Conservation (phyloP, 225 moss, liverwort and hornwort species). For the Pseudoscleropodium purum region DNA sequence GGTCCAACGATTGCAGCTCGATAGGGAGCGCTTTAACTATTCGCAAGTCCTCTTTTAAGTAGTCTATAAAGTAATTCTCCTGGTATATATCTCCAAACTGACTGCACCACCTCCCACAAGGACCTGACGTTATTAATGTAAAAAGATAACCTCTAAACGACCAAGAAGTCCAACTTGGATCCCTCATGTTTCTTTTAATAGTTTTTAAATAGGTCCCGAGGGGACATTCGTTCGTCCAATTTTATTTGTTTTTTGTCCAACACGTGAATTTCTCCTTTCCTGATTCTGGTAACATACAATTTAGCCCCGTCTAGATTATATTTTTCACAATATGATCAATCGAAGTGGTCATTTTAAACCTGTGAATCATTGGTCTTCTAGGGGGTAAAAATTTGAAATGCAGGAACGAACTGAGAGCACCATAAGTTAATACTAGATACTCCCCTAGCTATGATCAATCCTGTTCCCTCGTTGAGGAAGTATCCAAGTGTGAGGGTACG, state of each 20-base stretch:
- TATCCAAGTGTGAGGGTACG: background rate
- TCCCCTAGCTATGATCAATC: background rate
- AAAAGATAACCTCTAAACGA: background rate
- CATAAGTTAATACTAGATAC: background rate
- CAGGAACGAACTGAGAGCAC: background rate
- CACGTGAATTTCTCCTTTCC: background rate
- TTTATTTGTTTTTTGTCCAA: background rate
- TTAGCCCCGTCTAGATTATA: background rate
- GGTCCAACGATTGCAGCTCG: conserved; percentile 72
- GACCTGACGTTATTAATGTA: background rate
- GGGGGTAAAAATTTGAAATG: background rate
- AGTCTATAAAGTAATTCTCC: conserved; percentile 55
- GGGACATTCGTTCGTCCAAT: background rate
- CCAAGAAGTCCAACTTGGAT: background rate
- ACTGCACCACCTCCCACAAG: conserved; percentile 46
- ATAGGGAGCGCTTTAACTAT: conserved; percentile 66
- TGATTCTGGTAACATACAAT: background rate
- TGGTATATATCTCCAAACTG: conserved; percentile 94
- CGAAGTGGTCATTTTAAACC: background rate
- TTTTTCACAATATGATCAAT: background rate
- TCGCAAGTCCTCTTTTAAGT: conserved; percentile 66
- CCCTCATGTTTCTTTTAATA: background rate
- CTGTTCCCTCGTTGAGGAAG: background rate
- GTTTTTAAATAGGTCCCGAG: background rate
- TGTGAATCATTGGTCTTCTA: background rate